Evolutionary conservation across 2,329 filamentous ascomycete species (phyloP).

Genomic region (Orbilia javanica): DNA sequence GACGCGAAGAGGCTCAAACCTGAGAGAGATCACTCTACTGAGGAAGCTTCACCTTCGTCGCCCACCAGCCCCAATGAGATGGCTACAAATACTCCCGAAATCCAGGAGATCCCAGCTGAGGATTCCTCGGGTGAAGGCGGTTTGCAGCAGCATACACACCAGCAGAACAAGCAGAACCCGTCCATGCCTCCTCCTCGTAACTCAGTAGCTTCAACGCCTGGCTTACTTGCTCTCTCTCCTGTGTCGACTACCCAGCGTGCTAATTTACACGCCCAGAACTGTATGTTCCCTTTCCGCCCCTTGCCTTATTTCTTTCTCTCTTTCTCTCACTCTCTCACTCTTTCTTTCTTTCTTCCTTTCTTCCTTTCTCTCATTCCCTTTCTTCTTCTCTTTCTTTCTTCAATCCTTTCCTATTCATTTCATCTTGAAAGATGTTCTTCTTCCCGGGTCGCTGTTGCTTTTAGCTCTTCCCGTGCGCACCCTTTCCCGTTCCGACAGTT

Average conservation of each 20-base stretch:
- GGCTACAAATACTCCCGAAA: constrained; percentile 63
- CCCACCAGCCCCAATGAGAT: constrained; percentile 59
- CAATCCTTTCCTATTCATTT: background rate
- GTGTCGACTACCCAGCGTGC: constrained; percentile 60
- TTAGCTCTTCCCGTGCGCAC: constrained; percentile 9
- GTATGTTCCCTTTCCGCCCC: constrained; percentile 58
- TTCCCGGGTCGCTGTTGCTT: constrained; percentile 12
- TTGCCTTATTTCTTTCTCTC: constrained; percentile 45
- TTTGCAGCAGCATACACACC: constrained; percentile 69
- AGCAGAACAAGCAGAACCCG: constrained; percentile 67
- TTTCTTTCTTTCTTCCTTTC: constrained; percentile 4
- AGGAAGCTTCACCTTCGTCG: constrained; percentile 58
- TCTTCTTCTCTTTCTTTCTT: constrained; percentile 1
- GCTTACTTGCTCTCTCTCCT: constrained; percentile 61
- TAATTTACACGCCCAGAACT: constrained; percentile 60
- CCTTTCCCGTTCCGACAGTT: constrained; percentile 46
- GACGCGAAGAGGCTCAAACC: constrained; percentile 87
- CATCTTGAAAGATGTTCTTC: background rate
- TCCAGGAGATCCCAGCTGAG: constrained; percentile 66
- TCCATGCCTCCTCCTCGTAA: constrained; percentile 62
- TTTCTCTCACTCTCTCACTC: background rate
- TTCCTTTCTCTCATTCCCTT: background rate
- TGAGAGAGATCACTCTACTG: constrained; percentile 64
- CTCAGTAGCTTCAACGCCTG: constrained; percentile 60
- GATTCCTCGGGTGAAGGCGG: constrained; percentile 67